Evolutionary conservation across 2,329 filamentous ascomycete genomes (phyloP).

Genomic region (Neofusicoccum umdonicola): DNA sequence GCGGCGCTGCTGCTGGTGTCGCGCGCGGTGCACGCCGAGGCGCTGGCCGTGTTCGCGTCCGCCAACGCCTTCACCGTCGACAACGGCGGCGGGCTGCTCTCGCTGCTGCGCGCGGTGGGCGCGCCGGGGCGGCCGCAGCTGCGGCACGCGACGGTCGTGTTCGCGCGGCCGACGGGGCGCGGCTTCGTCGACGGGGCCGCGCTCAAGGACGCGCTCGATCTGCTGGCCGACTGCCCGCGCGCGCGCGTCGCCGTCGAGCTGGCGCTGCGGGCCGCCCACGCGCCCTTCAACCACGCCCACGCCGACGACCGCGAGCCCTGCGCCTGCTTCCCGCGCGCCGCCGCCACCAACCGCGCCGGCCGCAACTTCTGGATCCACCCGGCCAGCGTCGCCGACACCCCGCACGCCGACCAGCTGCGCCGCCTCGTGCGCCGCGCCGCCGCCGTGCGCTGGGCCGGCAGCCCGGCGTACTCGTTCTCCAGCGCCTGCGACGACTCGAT

Average conservation of each 20-base stretch:
- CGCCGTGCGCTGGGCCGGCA: conserved; percentile 2
- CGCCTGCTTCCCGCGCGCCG: background rate
- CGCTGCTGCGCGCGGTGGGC: background rate
- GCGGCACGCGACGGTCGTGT: background rate
- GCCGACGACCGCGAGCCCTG: background rate
- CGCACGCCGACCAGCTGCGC: background rate
- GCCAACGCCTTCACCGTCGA: background rate
- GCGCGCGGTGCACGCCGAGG: background rate
- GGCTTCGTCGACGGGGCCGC: background rate
- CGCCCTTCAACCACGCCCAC: conserved; percentile 7
- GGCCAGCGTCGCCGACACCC: conserved; percentile 8
- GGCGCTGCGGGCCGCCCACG: background rate
- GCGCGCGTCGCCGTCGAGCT: background rate
- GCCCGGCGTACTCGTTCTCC: conserved; percentile 1
- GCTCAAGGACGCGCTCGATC: background rate
- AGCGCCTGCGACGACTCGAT: conserved; percentile 3
- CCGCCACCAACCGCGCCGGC: background rate
- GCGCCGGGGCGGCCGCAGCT: conserved; percentile 1
- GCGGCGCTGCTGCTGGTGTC: conserved; percentile 1
- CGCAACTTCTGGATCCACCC: conserved; percentile 10
- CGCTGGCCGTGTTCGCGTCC: background rate
- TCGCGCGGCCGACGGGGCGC: background rate
- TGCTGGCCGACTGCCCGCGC: background rate
- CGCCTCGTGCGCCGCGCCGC: background rate
- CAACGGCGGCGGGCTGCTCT: conserved; percentile 5